phyloP scores from a whole-genome alignment of 805 yeast species.

The Teunomyces kruisii region DNA sequence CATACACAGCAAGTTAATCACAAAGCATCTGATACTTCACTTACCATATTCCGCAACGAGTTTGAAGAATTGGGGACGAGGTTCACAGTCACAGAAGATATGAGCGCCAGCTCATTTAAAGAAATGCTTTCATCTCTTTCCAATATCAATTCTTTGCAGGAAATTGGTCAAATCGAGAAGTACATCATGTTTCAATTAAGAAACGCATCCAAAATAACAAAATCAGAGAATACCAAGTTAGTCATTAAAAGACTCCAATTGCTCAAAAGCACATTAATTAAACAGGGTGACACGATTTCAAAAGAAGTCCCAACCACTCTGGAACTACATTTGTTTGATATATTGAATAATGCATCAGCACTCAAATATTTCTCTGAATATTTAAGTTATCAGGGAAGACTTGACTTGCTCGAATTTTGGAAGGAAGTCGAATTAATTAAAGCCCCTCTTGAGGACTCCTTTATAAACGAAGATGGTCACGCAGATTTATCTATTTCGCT shows the following conservation, averaged over 20 bases:
- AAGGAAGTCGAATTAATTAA: conserved; percentile 62
- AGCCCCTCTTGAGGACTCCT: conserved; percentile 65
- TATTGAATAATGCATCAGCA: conserved; percentile 49
- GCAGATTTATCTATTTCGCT: conserved; percentile 34
- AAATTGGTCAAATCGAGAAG: conserved; percentile 9
- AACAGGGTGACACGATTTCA: not conserved
- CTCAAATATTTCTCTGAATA: conserved; percentile 27
- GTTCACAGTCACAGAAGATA: conserved; percentile 11
- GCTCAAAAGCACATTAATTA: not conserved
- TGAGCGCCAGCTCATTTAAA: conserved; percentile 1
- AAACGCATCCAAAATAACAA: conserved; percentile 4
- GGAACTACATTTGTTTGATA: conserved; percentile 36
- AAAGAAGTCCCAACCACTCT: conserved; percentile 1
- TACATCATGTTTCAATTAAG: conserved; percentile 8
- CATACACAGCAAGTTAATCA: conserved; percentile 42
- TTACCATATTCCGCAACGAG: not conserved
- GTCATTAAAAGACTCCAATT: conserved; percentile 9
- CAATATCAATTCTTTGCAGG: conserved; percentile 7
- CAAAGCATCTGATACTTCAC: conserved; percentile 1
- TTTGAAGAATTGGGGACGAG: not conserved
- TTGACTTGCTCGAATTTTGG: conserved; percentile 60
- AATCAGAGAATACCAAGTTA: conserved; percentile 3
- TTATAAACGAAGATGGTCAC: conserved; percentile 26
- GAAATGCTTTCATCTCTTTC: conserved; percentile 1
- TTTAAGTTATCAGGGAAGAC: conserved; percentile 14